A percentile compares a stretch with the other conserved stretches of the same genome.
phyloP scores from a whole-genome alignment of 1,284 basidiomycete genomes.

The Pseudozyma thailandica region DNA sequence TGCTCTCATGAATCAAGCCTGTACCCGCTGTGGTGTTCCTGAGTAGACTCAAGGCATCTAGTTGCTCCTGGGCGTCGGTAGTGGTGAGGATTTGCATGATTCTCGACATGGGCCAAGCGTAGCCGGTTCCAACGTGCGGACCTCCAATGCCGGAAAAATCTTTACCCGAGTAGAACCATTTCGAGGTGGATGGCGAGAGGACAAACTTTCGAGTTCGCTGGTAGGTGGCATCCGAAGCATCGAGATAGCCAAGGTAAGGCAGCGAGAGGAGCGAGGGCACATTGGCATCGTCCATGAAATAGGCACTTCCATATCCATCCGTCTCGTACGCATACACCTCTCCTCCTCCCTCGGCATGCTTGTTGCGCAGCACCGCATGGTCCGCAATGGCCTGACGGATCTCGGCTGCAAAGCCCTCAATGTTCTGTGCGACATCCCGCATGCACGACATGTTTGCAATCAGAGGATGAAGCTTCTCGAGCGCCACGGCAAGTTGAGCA shows the following conservation, averaged over 20 bases:
- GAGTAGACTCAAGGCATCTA: constrained; percentile 38
- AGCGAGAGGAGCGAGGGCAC: constrained; percentile 57
- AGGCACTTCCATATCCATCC: constrained; percentile 54
- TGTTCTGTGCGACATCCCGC: constrained; percentile 30
- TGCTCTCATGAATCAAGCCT: constrained; percentile 56
- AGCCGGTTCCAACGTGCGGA: constrained; percentile 50
- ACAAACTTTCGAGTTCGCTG: constrained; percentile 48
- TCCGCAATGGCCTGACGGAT: constrained; percentile 30
- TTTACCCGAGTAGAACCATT: constrained; percentile 53
- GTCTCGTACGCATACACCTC: constrained; percentile 60
- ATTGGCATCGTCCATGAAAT: constrained; percentile 62
- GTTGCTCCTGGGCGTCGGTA: constrained; percentile 46
- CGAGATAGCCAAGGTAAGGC: constrained; percentile 54
- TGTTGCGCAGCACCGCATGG: constrained; percentile 30
- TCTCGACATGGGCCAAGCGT: constrained; percentile 60
- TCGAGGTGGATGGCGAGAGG: constrained; percentile 40
- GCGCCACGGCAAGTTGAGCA: constrained; percentile 43
- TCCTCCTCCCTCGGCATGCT: constrained; percentile 9
- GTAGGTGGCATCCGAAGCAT: constrained; percentile 39
- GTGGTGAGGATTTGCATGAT: constrained; percentile 56
- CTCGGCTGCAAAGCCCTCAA: constrained; percentile 28
- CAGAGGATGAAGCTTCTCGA: constrained; percentile 32
- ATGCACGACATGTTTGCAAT: constrained; percentile 10
- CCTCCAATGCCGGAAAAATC: constrained; percentile 55
- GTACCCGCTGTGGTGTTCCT: constrained; percentile 56